A percentile compares a stretch with the other conserved stretches of the same genome.
Conservation (phyloP, 1,284 basidiomycete genomes). For the Cerrena zonata region DNA sequence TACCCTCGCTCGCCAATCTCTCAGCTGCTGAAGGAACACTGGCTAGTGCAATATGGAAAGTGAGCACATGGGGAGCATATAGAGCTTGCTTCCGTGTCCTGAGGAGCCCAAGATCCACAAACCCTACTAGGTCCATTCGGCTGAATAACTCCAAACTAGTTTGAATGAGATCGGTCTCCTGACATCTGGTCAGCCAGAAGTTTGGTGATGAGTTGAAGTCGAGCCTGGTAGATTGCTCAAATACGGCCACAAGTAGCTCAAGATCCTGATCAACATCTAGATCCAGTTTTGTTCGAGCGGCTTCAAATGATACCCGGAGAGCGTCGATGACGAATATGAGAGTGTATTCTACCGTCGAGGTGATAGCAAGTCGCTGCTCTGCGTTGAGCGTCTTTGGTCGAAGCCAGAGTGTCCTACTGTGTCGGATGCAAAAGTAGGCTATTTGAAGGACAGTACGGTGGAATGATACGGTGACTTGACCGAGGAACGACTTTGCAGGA, state of each 20-base stretch:
- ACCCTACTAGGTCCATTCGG: constrained; percentile 63
- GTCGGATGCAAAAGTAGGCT: constrained; percentile 69
- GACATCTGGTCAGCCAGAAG: constrained; percentile 75
- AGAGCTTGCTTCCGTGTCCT: constrained; percentile 57
- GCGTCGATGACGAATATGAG: constrained; percentile 65
- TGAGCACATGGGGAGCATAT: constrained; percentile 70
- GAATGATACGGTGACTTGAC: constrained; percentile 62
- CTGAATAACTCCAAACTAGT: constrained; percentile 72
- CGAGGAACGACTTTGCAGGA: constrained; percentile 70
- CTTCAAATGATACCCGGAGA: constrained; percentile 63
- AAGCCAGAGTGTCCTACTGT: constrained; percentile 47
- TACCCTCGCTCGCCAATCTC: constrained; percentile 77
- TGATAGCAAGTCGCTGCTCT: constrained; percentile 54
- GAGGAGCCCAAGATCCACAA: constrained; percentile 58
- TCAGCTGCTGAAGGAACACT: constrained; percentile 75
- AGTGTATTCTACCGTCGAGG: constrained; percentile 55
- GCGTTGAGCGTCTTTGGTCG: constrained; percentile 50
- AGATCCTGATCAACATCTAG: constrained; percentile 72
- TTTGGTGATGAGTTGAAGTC: constrained; percentile 62
- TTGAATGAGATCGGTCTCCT: constrained; percentile 77
- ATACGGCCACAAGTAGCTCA: constrained; percentile 74
- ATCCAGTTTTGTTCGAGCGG: constrained; percentile 53
- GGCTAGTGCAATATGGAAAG: constrained; percentile 84
- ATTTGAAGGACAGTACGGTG: constrained; percentile 78
- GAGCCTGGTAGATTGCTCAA: constrained; percentile 69